A percentile compares a stretch with the other conserved stretches of the same genome.
Evolutionary conservation across 2,329 filamentous ascomycete species (phyloP).

Genomic region (Trichocomaceae sp.): DNA sequence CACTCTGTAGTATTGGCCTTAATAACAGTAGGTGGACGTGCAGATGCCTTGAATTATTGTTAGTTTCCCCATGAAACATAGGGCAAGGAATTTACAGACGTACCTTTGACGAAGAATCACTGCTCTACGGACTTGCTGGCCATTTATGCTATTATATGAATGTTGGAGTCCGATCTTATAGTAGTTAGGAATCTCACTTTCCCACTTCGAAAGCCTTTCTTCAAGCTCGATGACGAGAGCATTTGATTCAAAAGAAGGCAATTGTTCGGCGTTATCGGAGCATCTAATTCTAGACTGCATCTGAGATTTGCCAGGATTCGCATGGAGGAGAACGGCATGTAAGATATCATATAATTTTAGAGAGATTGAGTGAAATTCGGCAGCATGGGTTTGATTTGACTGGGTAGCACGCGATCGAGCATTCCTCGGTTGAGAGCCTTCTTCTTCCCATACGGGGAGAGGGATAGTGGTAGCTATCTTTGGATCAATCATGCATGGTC

Average conservation of each 20-base stretch:
- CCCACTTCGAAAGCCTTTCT: slow-evolving; percentile 1
- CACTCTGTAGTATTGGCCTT: neutral
- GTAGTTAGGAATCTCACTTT: neutral
- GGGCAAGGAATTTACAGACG: neutral
- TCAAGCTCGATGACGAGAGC: neutral
- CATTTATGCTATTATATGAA: neutral
- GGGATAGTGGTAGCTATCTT: neutral
- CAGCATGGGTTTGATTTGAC: neutral
- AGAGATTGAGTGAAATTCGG: neutral
- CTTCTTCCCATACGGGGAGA: neutral
- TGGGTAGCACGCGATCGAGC: neutral
- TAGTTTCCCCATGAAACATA: neutral
- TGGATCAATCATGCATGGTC: slow-evolving; percentile 1
- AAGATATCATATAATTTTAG: slow-evolving; percentile 1
- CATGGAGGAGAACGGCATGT: neutral
- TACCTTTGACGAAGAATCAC: slow-evolving; percentile 9
- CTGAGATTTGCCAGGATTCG: neutral
- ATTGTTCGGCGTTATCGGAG: neutral
- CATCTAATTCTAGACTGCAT: neutral
- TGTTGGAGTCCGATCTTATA: neutral
- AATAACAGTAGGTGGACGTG: neutral
- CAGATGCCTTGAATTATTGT: neutral
- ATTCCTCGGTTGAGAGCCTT: neutral
- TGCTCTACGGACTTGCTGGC: neutral
- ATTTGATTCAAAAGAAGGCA: neutral